Evolutionary conservation across 179 eudicot genomes (phyloP).

Genomic region (Drosera spatulata): DNA sequence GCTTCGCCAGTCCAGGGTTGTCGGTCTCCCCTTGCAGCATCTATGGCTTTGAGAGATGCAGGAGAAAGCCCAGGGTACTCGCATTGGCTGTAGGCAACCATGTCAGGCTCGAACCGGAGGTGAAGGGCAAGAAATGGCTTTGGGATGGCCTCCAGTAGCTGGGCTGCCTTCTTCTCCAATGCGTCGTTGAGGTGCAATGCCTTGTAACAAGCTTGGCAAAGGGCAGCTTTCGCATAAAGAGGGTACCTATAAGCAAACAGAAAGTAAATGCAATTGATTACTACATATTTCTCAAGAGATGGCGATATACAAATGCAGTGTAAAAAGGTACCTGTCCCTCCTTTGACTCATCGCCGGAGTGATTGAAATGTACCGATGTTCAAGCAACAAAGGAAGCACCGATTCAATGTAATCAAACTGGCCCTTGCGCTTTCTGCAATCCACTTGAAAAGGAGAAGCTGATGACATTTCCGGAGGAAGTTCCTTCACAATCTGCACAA

Average conservation of each 20-base stretch:
- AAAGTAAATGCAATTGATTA: too few relatives aligned
- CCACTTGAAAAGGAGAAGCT: conserved; percentile 74
- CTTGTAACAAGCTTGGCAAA: conserved; percentile 86
- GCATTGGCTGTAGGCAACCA: conserved; percentile 99
- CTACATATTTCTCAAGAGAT: too few relatives aligned
- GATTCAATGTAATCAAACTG: conserved; percentile 78
- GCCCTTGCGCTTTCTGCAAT: conserved; percentile 91
- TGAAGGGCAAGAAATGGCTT: conserved; percentile 93
- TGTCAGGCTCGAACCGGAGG: conserved; percentile 96
- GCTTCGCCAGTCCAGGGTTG: conserved; percentile 92
- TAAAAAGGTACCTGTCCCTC: conserved; percentile 66
- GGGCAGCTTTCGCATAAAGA: conserved; percentile 66
- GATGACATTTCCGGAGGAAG: conserved; percentile 66
- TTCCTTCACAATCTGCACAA: conserved; percentile 63
- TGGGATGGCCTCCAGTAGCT: conserved; percentile 85
- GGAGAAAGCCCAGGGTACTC: conserved; percentile 56
- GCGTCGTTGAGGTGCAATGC: conserved; percentile 53
- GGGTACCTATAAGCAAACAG: conserved; percentile 55
- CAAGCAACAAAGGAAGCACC: conserved; percentile 71
- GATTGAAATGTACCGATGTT: conserved; percentile 86
- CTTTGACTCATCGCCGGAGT: conserved; percentile 98
- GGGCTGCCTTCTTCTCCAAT: conserved; percentile 60
- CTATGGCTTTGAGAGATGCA: conserved; percentile 59
- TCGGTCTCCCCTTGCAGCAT: conserved; percentile 63
- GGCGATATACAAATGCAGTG: neutral